phyloP scores from a whole-genome alignment of 2,329 filamentous ascomycete genomes.

The Cladophialophora yegresii region DNA sequence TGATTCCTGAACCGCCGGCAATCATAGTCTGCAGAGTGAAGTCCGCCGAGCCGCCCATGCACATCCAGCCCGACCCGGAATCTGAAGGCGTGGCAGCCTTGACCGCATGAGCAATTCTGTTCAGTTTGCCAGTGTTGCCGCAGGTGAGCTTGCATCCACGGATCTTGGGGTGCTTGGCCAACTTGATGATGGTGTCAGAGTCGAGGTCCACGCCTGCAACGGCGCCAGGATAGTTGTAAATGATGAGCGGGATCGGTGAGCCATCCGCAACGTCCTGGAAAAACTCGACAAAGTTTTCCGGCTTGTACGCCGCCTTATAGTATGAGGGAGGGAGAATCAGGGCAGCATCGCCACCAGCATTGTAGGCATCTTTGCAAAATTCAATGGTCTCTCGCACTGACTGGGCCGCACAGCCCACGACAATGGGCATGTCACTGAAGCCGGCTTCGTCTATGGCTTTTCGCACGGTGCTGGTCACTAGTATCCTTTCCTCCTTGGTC shows the following conservation, averaged over 20 bases:
- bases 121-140: slow-evolving; percentile 72
- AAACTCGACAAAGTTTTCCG: slow-evolving; percentile 61
- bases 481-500: slow-evolving; percentile 67
- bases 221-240: slow-evolving; percentile 73
- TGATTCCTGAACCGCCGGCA: slow-evolving; percentile 70
- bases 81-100: slow-evolving; percentile 43
- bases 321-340: slow-evolving; percentile 76
- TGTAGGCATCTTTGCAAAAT: slow-evolving; percentile 67
- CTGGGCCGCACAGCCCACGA: slow-evolving; percentile 74
- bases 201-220: slow-evolving; percentile 68
- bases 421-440: slow-evolving; percentile 64
- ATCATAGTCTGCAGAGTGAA: slow-evolving; percentile 71
- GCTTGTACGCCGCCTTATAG: slow-evolving; percentile 68
- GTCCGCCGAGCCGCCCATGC: slow-evolving; percentile 71
- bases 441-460: slow-evolving; percentile 68
- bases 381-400: slow-evolving; percentile 72
- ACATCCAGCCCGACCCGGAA: slow-evolving; percentile 66
- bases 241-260: slow-evolving; percentile 63
- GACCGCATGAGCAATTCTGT: slow-evolving; percentile 58
- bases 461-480: slow-evolving; percentile 70
- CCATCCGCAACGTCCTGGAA: slow-evolving; percentile 66
- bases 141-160: slow-evolving; percentile 72
- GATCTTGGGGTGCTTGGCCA: slow-evolving; percentile 64
- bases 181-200: slow-evolving; percentile 62
- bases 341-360: slow-evolving; percentile 71